Base-by-base conservation (phyloP, 306 rosid species). In the Pueraria montana region DNA sequence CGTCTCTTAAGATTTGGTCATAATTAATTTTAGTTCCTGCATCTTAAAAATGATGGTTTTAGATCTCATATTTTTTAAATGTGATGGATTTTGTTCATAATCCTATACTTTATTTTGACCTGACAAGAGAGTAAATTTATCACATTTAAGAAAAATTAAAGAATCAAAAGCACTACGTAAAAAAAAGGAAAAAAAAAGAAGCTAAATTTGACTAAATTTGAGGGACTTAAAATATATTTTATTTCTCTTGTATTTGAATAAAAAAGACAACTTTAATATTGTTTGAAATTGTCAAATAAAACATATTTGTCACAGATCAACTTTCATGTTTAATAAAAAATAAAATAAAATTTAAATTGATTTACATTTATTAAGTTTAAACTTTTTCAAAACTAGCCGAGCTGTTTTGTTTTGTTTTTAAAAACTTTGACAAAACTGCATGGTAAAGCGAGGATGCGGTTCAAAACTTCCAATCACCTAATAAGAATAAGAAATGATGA, bases 371-470 rank as follows among this genome's bases (percentile, higher is more conserved):
- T 65, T 1, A 65, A 63, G 45, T 34, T 66, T 34, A 7, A 14
- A 34, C 12, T 38, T 18, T 21, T 1, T 0, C 4, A 32, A 56
- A 59, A 76, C 59, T 27, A 11, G 38, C 17, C 34, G 2, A 30
- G 23, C 30, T 1, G 8, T 20, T 6, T 55, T 55, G 10, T 53
- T 18, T n/a, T 53, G 6, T n/a, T 18, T 18, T 18, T 5, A 36
- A 50, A 53, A 30, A 64, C 71, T 64, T 64, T 12, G 10, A 46
- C 8, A 56, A 26, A 45, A 77, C 49, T 18, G 38, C 43, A 7
- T 42, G 52, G 38, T 20, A 24, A 45, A 82, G 63, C 21, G 43
- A 67, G 72, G 77, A 18, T 76, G 64, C 50, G 77, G 65, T 26
- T 82, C 74, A 75, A 20, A 68, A 43, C 32, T 55, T 48, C 13